Evolutionary conservation across 2,329 filamentous ascomycete genomes (phyloP), one percentile per base, ranked within the genome.

Genomic region (Penicillium sp.): DNA sequence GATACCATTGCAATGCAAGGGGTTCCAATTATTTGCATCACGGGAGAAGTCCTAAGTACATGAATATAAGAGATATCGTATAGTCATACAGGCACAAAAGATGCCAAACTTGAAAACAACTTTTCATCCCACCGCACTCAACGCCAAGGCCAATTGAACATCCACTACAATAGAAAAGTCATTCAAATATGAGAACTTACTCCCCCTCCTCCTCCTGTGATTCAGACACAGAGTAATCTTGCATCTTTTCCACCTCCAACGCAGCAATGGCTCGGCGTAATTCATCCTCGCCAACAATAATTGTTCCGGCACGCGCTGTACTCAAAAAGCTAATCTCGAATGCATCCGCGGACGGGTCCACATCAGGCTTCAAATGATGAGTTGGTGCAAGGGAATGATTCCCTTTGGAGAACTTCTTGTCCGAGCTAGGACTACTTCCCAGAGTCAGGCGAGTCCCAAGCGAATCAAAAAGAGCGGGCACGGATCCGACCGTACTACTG

Each of bases 271-370:
- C 92, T 51, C 83, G 83, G n/a, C 80, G 78, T 37, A 92, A 78
- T 67, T 93, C 89, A 61, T 88, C 84, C 56, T 87, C 83, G 3
- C 86, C 84, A 32, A 97, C 83, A 65, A 97, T 91, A 8, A 97
- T 93, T 4, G 91, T 92, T 1, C 93, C 93, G 0, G 92, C 91
- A 34, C 88, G 83, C 4, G 91, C 91, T 0, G 93, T 97, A 54
- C 89, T 94, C 56, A 97, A 77, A 70, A 97, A 97, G 51, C 88
- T 93, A 73, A 97, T 86, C 69, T 97, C 91, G 1, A 90, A 84
- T 1, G 67, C 73, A 51, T 72, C 68, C 47, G 55, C 68, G 18
- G 56, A 61, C 9, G 55, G 21, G 44, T 68, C 65, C n/a, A 66
- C 37, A 60, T 69, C 63, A 2, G 69, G 66, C 44, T 69, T 61